phyloP scores from a whole-genome alignment of 2,329 filamentous ascomycete species.

The Neopestalotiopsis sp. region DNA sequence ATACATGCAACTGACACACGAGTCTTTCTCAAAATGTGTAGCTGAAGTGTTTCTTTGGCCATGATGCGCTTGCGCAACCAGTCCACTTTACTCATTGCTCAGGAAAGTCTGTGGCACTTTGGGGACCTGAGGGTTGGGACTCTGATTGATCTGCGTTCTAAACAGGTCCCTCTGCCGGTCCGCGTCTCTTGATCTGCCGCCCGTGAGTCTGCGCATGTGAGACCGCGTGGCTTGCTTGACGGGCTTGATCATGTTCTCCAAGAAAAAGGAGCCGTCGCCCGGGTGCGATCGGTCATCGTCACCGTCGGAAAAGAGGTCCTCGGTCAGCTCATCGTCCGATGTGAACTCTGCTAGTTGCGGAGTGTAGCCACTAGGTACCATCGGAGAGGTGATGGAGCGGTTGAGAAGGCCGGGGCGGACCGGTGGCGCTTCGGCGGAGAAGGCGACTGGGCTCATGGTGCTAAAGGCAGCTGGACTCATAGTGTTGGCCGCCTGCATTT shows the following conservation, averaged over 20 bases:
- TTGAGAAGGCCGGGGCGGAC: slow-evolving; percentile 74
- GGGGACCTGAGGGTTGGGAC: slow-evolving; percentile 47
- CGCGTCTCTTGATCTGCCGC: slow-evolving; percentile 51
- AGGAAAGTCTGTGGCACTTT: slow-evolving; percentile 44
- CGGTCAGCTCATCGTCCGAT: slow-evolving; percentile 77
- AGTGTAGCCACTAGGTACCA: slow-evolving; percentile 61
- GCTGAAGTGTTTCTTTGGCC: not conserved
- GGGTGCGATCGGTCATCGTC: slow-evolving; percentile 59
- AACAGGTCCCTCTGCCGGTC: slow-evolving; percentile 43
- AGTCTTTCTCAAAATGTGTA: not conserved
- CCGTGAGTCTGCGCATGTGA: slow-evolving; percentile 67
- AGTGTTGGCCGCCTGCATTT: slow-evolving; percentile 60
- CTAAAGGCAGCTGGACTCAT: slow-evolving; percentile 69
- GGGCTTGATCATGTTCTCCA: slow-evolving; percentile 67
- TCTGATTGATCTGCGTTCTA: slow-evolving; percentile 35
- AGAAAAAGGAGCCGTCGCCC: slow-evolving; percentile 57
- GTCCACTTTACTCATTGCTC: not conserved
- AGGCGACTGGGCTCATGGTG: slow-evolving; percentile 65
- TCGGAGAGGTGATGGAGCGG: slow-evolving; percentile 85
- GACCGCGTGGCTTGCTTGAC: slow-evolving; percentile 61
- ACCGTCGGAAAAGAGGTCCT: slow-evolving; percentile 81
- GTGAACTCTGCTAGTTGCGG: slow-evolving; percentile 64
- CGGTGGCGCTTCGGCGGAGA: slow-evolving; percentile 48
- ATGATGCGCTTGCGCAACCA: slow-evolving; percentile 8
- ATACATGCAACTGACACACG: not conserved